Evolutionary conservation across 352 stramenopile species (phyloP).

Genomic region (Globisporangium cystogenes): DNA sequence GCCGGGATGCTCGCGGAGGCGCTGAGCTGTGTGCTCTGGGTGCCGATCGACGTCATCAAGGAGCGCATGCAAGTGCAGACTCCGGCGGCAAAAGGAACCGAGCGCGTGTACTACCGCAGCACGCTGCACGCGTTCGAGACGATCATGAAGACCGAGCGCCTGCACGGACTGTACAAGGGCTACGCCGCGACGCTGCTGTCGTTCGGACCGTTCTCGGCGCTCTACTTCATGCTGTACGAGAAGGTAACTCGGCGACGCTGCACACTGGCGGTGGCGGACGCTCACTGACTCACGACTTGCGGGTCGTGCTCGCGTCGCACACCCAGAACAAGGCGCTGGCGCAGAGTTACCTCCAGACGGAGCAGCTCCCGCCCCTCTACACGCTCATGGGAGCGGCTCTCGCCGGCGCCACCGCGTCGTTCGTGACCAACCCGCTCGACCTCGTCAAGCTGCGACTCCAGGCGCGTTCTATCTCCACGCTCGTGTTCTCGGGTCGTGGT

Average conservation of each 20-base stretch:
- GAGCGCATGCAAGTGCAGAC: constrained; percentile 96
- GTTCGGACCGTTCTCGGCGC: constrained; percentile 96
- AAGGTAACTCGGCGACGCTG: constrained; percentile 19
- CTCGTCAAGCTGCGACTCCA: constrained; percentile 96
- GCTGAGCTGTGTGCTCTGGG: constrained; percentile 94
- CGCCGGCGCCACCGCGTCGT: constrained; percentile 90
- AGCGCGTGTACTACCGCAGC: constrained; percentile 86
- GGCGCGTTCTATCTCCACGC: constrained; percentile 30
- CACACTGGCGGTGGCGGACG: not conserved
- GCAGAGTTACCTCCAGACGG: constrained; percentile 28
- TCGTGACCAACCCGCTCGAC: constrained; percentile 96
- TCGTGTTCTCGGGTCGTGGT: not conserved
- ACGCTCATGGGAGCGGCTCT: constrained; percentile 63
- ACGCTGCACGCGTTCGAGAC: constrained; percentile 87
- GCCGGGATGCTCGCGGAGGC: constrained; percentile 70
- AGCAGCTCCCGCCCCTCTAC: constrained; percentile 54
- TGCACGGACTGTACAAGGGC: constrained; percentile 93
- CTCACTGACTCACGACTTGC: not conserved
- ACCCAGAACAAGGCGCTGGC: constrained; percentile 48
- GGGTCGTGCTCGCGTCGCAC: too few relatives aligned
- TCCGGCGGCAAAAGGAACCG: not conserved
- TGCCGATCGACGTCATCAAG: constrained; percentile 99
- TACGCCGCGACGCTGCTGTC: constrained; percentile 95
- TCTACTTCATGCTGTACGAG: constrained; percentile 99
- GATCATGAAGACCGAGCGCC: constrained; percentile 88